Evolutionary conservation across 805 yeast genomes (phyloP), one percentile per base, ranked within the genome.

Genomic region (Candida golubevii): DNA sequence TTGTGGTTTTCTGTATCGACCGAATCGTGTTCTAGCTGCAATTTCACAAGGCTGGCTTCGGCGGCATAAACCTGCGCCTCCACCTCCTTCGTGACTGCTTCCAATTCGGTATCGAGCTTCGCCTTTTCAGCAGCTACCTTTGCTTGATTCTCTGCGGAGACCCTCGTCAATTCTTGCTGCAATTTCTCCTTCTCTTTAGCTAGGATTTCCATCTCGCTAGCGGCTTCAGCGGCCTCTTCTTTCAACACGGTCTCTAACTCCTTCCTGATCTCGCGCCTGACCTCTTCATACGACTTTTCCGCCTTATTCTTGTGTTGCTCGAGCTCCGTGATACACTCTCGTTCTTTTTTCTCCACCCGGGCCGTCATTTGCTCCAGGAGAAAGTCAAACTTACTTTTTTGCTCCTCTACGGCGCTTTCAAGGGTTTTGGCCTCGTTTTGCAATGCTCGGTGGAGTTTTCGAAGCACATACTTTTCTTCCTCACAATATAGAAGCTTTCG

Each of bases 241-340:
- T 12, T 10, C 15, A 26, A 11, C 30, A 35, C 67, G 4, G 51
- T 45, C 13, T 59, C 52, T 5, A 73, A 48, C 41, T 67, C 70
- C 23, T 61, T 49, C n/a, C 61, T 57, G 32, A 70, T 48, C 39
- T 71, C 69, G 47, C 62, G 65, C 29, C 60, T 56, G 33, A 66
- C 46, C 33, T 64, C 66, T 29, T 63, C 58, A 46, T 47, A 67
- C 34, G 63, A 64, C 39, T 55, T 58, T 32, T 50, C 55, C 13
- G 60, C 54, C 30, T 54, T 51, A 15, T 62, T 59, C 26, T 59
- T 52, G 35, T 56, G 54, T 32, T 70, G 71, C 40, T 62, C 55
- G 3, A 72, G 45, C 35, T 63, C 56, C 6, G 60, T 48, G 29
- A 62, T 52, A 23, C 63, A 49, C 36, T 60, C 44, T 28, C 59